Base-by-base conservation (phyloP, 2,329 filamentous ascomycete genomes). In the Sporothrix brasiliensis region DNA sequence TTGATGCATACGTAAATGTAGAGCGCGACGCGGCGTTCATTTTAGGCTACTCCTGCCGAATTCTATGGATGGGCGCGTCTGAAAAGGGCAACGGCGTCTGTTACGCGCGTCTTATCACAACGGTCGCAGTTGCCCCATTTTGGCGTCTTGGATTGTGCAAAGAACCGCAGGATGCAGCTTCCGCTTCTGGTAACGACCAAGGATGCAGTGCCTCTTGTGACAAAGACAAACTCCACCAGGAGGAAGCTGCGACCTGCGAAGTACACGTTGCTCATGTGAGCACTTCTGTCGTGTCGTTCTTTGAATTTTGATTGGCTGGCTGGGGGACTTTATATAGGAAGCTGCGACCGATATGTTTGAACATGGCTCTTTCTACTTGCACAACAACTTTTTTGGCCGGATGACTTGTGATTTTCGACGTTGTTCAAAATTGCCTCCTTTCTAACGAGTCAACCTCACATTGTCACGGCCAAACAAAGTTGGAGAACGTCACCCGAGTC, bases 11-110 rank as follows among this genome's bases (percentile, higher is more conserved):
- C 19, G 63, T 19, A 66, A 66, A 69, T 58, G 67, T 41, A 69
- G 67, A 56, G 53, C 67, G 53, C 50, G 67, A 69, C 27, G 67
- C 41, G 67, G 44, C 53, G 53, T 69, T 69, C 67, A 69, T 34
- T 69, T 69, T 69, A 69, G 67, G 67, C 67, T 49, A 68, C 41
- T 69, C 16, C 53, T 34, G 27, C 9, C 14, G 24, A 4, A 52
- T 21, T 66, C 9, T 41, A 66, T 53, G 63, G 63, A 13, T 19
- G 63, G 49, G 27, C 47, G 63, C 47, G 39, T 69, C 11, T 49
- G n/a, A 49, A 61, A 61, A 69, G 2, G 27, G 34, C 39, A 63
- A 19, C 10, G 16, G 41, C 39, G 44, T 47, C 30, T 13, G 16
- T 2, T n/a, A 21, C 53, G 56, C 41, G 41, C 50, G 6, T 3